Base-by-base conservation (phyloP, 2,329 filamentous ascomycete genomes). In the Alternaria infectoria region DNA sequence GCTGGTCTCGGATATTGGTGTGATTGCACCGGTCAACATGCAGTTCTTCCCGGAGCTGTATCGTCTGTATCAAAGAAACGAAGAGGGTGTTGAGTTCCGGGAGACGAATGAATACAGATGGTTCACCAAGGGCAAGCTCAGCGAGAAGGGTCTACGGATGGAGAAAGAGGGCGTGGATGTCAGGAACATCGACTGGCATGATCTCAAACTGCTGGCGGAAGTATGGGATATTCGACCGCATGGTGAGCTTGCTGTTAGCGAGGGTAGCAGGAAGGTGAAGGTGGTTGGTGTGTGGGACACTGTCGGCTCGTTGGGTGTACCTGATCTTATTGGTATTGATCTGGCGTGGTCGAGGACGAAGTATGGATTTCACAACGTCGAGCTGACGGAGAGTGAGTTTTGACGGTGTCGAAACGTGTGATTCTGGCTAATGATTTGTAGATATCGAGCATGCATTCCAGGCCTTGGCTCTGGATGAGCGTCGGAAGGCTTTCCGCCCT, bases 391-490 rank as follows among this genome's bases (percentile, higher is more conserved):
- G 49, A 64, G 74, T 81, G 49, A 74, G 79, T 65, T 12, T 51
- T 3, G 21, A 2, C 49, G 36, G n/a, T 44, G 6, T 12, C 47
- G 19, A 58, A 64, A 11, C 46, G 45, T 6, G 40, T 59, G n/a
- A 9, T 17, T 2, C 11, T 26, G 11, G 73, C 79, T 69, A 80
- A 83, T 2, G 68, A 71, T 6, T 1, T 2, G 9, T 30, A 79
- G 79, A 76, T 11, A 81, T 87, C 13, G 79, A 85, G 25, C 83
- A 87, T 66, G 86, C 85, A 6, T 87, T 83, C 67, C 86, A 88
- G 46, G 86, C 85, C 2, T 69, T 88, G 1, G 86, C 85, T 5
- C 73, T 88, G 0, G 85, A 88, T 43, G 86, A 88, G 67, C 81
- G 82, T 36, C 81, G 86, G 6, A 77, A 73, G n/a, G 82, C 85